Evolutionary conservation across 2,329 filamentous ascomycete genomes (phyloP).

Genomic region (Gaeumannomyces sp.): DNA sequence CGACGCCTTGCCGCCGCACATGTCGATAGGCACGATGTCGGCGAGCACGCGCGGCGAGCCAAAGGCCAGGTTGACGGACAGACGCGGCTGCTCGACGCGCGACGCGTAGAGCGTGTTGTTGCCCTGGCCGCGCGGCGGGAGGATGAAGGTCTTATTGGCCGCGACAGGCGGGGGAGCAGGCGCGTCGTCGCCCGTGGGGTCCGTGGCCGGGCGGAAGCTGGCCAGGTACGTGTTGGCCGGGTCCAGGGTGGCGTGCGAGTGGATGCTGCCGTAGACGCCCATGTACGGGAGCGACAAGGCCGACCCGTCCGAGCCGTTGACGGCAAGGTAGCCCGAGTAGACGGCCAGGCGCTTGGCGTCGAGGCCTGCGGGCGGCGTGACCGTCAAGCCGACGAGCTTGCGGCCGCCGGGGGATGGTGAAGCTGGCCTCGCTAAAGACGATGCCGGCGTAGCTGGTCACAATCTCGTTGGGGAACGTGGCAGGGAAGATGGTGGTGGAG

Average conservation of each 20-base stretch:
- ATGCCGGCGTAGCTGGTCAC: conserved; percentile 35
- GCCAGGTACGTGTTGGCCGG: conserved; percentile 11
- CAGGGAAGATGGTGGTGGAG: conserved; percentile 28
- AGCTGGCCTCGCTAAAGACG: conserved; percentile 32
- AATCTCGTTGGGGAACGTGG: conserved; percentile 39
- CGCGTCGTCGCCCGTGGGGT: neutral
- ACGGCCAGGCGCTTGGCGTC: conserved; percentile 36
- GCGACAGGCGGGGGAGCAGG: conserved; percentile 15
- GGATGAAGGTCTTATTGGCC: conserved; percentile 32
- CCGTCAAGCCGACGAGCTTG: conserved; percentile 40
- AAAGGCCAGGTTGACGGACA: conserved; percentile 36
- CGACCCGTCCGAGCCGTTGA: conserved; percentile 37
- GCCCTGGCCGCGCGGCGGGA: conserved; percentile 34
- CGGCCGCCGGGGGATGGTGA: conserved; percentile 38
- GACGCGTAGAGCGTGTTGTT: conserved; percentile 22
- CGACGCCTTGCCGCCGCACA: conserved; percentile 22
- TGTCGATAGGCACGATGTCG: conserved; percentile 36
- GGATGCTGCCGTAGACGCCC: conserved; percentile 33
- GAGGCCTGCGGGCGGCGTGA: conserved; percentile 32
- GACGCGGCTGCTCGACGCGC: conserved; percentile 28
- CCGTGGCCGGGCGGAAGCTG: neutral
- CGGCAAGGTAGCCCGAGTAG: conserved; percentile 41
- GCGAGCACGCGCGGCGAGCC: conserved; percentile 38
- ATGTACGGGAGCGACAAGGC: conserved; percentile 32
- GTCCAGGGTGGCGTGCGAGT: conserved; percentile 28